Base-by-base conservation (phyloP, 2,329 filamentous ascomycete species). In the Alternaria sp. region DNA sequence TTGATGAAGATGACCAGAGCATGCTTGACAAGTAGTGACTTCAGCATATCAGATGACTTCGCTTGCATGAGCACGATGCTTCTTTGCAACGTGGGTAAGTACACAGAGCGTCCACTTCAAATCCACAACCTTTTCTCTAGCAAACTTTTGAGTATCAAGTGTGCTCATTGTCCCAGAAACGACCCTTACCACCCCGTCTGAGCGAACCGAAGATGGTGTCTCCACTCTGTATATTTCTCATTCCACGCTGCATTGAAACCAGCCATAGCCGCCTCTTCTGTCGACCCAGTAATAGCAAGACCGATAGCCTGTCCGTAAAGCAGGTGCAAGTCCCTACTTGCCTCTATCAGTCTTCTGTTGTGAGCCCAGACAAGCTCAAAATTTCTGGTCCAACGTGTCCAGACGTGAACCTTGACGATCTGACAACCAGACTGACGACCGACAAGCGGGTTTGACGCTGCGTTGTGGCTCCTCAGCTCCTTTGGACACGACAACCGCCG, bases 231-330 rank as follows among this genome's bases (percentile, higher is more conserved):
- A 48, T 64, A 46, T 50, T 56, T 51, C 17, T 54, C 56, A 11
- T 61, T 53, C 70, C 72, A 76, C 3, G 68, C 69, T 11, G 58
- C 56, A 14, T 63, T 60, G 44, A 70, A 75, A 2, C 56, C 63
- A 17, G 42, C 39, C 70, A 76, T 71, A 7, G 75, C 73, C 17
- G 71, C 68, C 5, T 67, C 58, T 41, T 71, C 68, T 11, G 52
- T 69, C 28, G 58, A 62, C 1, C 75, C 74, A 3, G 68, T 60
- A 28, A 78, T 63, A 21, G 61, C 63, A 6, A 54, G 49, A 33
- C 60, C 50, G 40, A 78, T 69, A 1, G 71, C 73, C 7, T 69
- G 54, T 0, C 64, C 71, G 24, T 71, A 77, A 2, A 75, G 58
- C 0, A 40, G 11, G 44, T 77, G 72, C 28, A 78, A 56, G 9